Evolutionary conservation across 2,329 filamentous ascomycete genomes (phyloP), one percentile per base, ranked within the genome.

Genomic region (Phialophora expanda): DNA sequence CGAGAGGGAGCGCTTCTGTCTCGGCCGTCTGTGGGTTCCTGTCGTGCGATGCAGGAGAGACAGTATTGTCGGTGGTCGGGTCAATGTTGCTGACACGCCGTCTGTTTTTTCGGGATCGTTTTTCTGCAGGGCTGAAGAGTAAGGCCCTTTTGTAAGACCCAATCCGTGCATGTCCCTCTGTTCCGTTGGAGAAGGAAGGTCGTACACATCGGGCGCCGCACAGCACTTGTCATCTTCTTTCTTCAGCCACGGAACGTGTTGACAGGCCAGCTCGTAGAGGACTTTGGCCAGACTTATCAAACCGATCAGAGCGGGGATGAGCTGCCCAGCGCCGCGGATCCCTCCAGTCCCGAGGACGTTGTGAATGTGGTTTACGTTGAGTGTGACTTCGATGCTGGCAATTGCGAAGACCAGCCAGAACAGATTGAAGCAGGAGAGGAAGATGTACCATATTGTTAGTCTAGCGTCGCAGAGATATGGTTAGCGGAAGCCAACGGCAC

Each of bases 321-420:
- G 24, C 48, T 66, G 64, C 8, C 64, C 64, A 20, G 64, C 51
- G 4, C 64, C 61, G 17, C 20, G 53, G 9, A 58, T 46, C 1
- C 59, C 59, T 8, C n/a, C 20, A 3, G 17, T 32, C 2, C 54
- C 58, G n/a, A 66, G 22, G 44, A 66, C 64, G 41, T 66, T 62
- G 17, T 44, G 30, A 26, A 66, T 66, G 59, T 66, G 58, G 34
- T 69, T 69, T 51, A 64, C 32, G 50, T 67, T 67, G 20, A 69
- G 51, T 11, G 65, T 67, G 28, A 69, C 12, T 26, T 69, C 67
- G 60, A 69, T 64, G 51, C 58, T 59, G 1, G 5, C 38, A 44
- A 44, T 8, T 17, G 38, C 38, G 14, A n/a, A 44, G 38, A 44
- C 38, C 4, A 44, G 38, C 38, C 38, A n/a, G 38, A 17, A 44